These are phyloP conservation scores for Raffaelea ambrosiae DNA, from an alignment of 2,329 filamentous ascomycete species.

Conservation along the genomic window DNA sequence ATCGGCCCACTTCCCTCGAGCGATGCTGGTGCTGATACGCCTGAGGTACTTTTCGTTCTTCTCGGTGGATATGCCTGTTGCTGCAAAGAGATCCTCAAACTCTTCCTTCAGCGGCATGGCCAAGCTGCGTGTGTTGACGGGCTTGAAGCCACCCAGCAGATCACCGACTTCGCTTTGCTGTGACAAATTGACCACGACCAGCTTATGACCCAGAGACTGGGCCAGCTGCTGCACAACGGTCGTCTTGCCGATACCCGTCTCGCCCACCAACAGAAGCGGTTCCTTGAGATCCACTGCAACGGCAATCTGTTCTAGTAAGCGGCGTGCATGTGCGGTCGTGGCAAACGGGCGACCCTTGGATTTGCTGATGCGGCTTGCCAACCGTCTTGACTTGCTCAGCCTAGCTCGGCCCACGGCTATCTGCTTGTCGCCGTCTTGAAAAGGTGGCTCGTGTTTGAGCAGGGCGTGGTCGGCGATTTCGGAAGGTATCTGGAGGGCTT, in stretches of 20 bases:
- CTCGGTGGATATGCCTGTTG: conserved; percentile 72
- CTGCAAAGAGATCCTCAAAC: conserved; percentile 81
- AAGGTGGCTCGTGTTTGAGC: conserved; percentile 59
- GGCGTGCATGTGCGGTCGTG: conserved; percentile 75
- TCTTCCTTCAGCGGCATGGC: conserved; percentile 87
- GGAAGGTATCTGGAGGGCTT: conserved; percentile 79
- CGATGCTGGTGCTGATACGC: conserved; percentile 68
- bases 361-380: conserved; percentile 12
- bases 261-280: conserved; percentile 88
- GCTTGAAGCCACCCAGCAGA: conserved; percentile 91
- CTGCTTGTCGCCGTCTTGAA: conserved; percentile 51
- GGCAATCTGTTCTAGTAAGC: conserved; percentile 80
- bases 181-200: conserved; percentile 90
- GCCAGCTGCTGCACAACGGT: conserved; percentile 92
- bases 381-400: conserved; percentile 42
- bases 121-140: conserved; percentile 80
- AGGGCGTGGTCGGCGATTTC: conserved; percentile 75
- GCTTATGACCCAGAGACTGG: conserved; percentile 70
- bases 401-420: conserved; percentile 59
- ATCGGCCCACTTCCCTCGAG: conserved; percentile 78
- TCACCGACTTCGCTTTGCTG: conserved; percentile 98
- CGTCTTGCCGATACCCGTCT: conserved; percentile 97
- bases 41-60: conserved; percentile 85
- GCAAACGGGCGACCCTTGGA: conserved; percentile 60
- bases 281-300: conserved; percentile 78